Evolutionary conservation across 2,329 filamentous ascomycete genomes (phyloP).

Genomic region (Fusarium sp.): DNA sequence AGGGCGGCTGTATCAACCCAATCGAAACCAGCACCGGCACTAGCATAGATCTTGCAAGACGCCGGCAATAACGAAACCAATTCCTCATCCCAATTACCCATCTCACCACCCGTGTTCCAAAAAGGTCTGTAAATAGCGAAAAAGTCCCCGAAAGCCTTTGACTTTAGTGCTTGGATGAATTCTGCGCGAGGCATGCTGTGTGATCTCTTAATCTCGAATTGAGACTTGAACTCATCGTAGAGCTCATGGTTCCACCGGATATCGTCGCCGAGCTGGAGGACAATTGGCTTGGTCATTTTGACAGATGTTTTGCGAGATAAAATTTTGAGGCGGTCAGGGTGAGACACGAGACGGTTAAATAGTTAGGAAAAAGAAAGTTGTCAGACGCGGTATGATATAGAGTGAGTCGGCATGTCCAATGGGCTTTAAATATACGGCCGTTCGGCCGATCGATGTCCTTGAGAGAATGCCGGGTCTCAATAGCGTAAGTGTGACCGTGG

Average conservation of each 20-base stretch:
- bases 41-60: slow-evolving; percentile 48
- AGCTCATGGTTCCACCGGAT: slow-evolving; percentile 50
- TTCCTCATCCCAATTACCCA: slow-evolving; percentile 51
- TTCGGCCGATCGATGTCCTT: slow-evolving; percentile 38
- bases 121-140: slow-evolving; percentile 48
- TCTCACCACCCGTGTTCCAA: slow-evolving; percentile 49
- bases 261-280: slow-evolving; percentile 49
- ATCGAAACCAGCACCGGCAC: slow-evolving; percentile 49
- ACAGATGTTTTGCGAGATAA: no score
- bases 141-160: slow-evolving; percentile 45
- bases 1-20: slow-evolving; percentile 47
- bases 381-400: no score
- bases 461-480: slow-evolving; percentile 33
- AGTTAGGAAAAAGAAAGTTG: not conserved
- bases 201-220: slow-evolving; percentile 47
- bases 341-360: not conserved
- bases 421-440: slow-evolving; percentile 27
- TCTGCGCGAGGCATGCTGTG: slow-evolving; percentile 48
- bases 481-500: slow-evolving; percentile 24
- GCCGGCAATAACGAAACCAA: slow-evolving; percentile 41
- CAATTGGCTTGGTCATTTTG: slow-evolving; percentile 48
- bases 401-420: slow-evolving; percentile 5
- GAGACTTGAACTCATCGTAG: slow-evolving; percentile 41
- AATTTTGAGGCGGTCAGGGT: not conserved
- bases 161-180: slow-evolving; percentile 46